Evolutionary conservation across 805 yeast species (phyloP).

Genomic region (Ogataea ganodermae): DNA sequence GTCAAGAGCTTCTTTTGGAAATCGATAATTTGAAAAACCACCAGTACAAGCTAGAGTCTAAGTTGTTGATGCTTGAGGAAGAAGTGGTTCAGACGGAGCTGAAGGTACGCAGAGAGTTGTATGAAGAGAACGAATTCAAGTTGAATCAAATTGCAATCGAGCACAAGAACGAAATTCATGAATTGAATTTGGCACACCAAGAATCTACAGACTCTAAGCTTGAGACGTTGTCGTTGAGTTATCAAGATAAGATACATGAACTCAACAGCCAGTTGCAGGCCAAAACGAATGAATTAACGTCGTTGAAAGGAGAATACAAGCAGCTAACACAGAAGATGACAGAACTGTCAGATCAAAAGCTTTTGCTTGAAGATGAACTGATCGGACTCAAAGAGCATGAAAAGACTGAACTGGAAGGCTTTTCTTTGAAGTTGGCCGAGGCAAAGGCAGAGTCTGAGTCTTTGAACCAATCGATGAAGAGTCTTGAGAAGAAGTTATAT

Average conservation of each 20-base stretch:
- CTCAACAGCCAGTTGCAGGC: conserved; percentile 18
- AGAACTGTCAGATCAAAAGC: conserved; percentile 10
- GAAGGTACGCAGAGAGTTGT: conserved; percentile 31
- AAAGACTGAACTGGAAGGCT: conserved; percentile 3
- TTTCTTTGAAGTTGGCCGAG: conserved; percentile 7
- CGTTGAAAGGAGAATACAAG: conserved; percentile 11
- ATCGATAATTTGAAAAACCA: conserved; percentile 30
- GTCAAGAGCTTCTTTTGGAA: conserved; percentile 28
- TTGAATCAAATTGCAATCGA: conserved; percentile 40
- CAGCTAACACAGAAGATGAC: conserved; percentile 13
- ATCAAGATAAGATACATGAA: conserved; percentile 33
- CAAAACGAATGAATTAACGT: conserved; percentile 12
- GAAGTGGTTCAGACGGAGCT: conserved; percentile 32
- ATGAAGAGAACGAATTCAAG: conserved; percentile 37
- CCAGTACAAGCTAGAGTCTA: conserved; percentile 25
- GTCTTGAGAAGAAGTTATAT: conserved; percentile 10
- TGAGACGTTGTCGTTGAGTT: conserved; percentile 35
- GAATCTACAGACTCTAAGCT: conserved; percentile 33
- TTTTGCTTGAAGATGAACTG: conserved; percentile 9
- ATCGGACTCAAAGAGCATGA: conserved; percentile 9
- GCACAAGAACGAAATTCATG: conserved; percentile 36
- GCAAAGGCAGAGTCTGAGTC: conserved; percentile 8
- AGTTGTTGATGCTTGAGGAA: conserved; percentile 28
- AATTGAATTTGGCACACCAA: conserved; percentile 31
- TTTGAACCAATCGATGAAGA: conserved; percentile 6